Evolutionary conservation across 176 grass and related monocot species (phyloP), one percentile per base, ranked within the genome.

Genomic region (Raddia guianensis): DNA sequence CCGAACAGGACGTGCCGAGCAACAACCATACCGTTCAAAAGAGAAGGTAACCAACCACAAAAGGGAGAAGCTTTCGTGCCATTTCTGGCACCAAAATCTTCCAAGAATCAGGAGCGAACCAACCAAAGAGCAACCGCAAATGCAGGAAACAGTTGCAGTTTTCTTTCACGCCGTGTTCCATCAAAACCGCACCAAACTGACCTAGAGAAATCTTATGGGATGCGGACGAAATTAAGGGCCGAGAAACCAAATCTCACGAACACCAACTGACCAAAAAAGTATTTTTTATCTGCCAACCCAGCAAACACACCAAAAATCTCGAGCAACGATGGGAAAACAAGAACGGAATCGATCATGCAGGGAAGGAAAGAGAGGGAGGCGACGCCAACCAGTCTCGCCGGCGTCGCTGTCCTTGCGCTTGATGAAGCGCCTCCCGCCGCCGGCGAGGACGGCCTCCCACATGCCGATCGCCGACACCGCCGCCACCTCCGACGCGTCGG

Each of bases 391-490:
- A 58, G 76, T 74, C 76, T 97, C 87, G 65, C 89, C 94, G 49
- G 91, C 89, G 74, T 94, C 89, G 67, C 83, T 90, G 66, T 97
- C 94, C 85, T 94, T 97, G 53, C 91, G 89, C 89, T 97, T 94
- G 79, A 94, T 85, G 83, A 94, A 93, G 33, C 80, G 76, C 79
- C 89, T 73, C 63, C 91, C 91, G 53, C 87, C 85, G 70, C 82
- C 85, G n/a, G 89, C 87, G 18, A 97, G 86, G 70, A 97, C 89
- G 20, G 89, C 88, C 79, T 97, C 91, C 83, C 89, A 89, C 34
- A 97, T 80, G 80, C 90, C 95, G 91, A 97, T 97, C 53, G 83
- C 82, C 60, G 86, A 60, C 35, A 86, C 74, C 40, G 84, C 70
- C 64, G 77, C 74, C 83, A 86, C 72, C 78, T 82, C 83, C 43